Conservation (phyloP, 2,329 filamentous ascomycete genomes). For the Ophiosphaerella korrae region DNA sequence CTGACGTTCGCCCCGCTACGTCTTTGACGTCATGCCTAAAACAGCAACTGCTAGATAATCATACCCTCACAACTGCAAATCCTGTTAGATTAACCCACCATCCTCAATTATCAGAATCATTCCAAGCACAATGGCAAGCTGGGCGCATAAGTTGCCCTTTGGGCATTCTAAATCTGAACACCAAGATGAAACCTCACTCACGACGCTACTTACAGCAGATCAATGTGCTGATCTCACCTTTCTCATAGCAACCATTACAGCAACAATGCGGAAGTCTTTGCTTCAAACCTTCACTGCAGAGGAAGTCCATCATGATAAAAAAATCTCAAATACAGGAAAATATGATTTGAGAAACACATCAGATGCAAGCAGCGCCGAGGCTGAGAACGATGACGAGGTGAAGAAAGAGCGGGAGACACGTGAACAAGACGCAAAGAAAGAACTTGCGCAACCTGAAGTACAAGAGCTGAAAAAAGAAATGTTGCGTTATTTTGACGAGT, state of each 20-base stretch:
- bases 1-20: constrained; percentile 14
- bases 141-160: constrained; percentile 42
- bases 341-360: constrained; percentile 28
- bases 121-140: constrained; percentile 28
- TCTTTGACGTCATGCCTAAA: constrained; percentile 24
- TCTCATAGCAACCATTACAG: constrained; percentile 55
- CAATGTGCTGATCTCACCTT: constrained; percentile 55
- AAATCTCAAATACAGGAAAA: constrained; percentile 26
- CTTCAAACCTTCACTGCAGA: constrained; percentile 49
- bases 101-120: not conserved
- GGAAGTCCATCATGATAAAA: constrained; percentile 22
- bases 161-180: constrained; percentile 37
- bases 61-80: not conserved
- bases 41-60: constrained; percentile 7
- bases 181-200: constrained; percentile 46
- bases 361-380: constrained; percentile 29
- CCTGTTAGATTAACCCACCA: not conserved
- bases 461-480: constrained; percentile 72
- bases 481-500: constrained; percentile 76
- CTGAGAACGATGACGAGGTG: constrained; percentile 38
- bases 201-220: constrained; percentile 52
- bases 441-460: constrained; percentile 58
- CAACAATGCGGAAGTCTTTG: constrained; percentile 53
- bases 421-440: constrained; percentile 50
- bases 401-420: constrained; percentile 37